Percentiles rank a stretch among this genome's conserved stretches.
Conservation (phyloP, 306 rosid genomes). For the Cicer pinnatifidum region DNA sequence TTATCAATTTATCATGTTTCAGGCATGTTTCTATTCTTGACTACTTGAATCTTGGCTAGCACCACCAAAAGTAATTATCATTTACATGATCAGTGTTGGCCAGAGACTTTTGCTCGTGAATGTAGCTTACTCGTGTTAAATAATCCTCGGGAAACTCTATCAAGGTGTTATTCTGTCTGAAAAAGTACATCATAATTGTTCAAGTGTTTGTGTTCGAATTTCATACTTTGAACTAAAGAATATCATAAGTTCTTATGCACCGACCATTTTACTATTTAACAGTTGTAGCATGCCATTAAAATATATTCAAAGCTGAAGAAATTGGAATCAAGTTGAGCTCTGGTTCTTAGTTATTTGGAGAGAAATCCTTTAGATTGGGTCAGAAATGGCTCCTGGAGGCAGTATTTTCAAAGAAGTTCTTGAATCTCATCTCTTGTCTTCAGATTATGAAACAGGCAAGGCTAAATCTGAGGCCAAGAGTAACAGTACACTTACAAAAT, state of each 20-base stretch:
- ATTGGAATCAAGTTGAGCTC: conserved; percentile 25
- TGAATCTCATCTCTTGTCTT: conserved; percentile 57
- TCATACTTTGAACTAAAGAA: conserved; percentile 15
- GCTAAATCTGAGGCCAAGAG: conserved; percentile 63
- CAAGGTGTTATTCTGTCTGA: conserved; percentile 17
- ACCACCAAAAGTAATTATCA: neutral
- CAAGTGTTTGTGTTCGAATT: neutral
- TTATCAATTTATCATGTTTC: conserved; percentile 8
- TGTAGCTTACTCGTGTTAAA: conserved; percentile 30
- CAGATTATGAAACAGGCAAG: conserved; percentile 62
- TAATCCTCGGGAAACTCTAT: conserved; percentile 13
- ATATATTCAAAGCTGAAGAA: conserved; percentile 39
- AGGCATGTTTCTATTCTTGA: conserved; percentile 27
- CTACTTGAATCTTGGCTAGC: conserved; percentile 19
- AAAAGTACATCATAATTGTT: conserved; percentile 12
- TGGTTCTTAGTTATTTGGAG: conserved; percentile 1
- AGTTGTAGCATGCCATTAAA: conserved; percentile 43
- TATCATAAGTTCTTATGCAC: conserved; percentile 22
- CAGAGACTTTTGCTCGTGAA: conserved; percentile 17
- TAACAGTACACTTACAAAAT: conserved; percentile 51
- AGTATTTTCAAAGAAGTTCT: conserved; percentile 70
- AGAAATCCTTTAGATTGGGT: conserved; percentile 46
- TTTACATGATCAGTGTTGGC: conserved; percentile 17
- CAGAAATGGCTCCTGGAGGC: conserved; percentile 73
- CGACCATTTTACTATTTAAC: conserved; percentile 43